These are phyloP conservation scores for Saccharomycopsis babjevae DNA, from an alignment of 805 yeast species.

Conservation along the genomic window DNA sequence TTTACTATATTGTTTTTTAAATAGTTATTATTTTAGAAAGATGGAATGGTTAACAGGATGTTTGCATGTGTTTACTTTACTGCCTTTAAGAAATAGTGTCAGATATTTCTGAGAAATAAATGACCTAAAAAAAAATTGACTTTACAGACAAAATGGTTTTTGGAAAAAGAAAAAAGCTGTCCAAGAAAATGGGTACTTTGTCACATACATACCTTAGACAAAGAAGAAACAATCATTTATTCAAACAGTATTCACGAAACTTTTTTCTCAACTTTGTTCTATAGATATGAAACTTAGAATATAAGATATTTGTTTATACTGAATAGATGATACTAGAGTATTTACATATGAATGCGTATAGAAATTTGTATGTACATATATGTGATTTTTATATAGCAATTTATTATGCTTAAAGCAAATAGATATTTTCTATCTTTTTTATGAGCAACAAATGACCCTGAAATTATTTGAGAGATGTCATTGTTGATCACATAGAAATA, in stretches of 20 bases:
- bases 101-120: background rate
- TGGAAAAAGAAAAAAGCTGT: slow-evolving; percentile 24
- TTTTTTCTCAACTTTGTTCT: no score
- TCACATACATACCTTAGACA: background rate
- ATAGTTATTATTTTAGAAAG: background rate
- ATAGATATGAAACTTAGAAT: no score
- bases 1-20: no score
- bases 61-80: background rate
- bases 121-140: background rate
- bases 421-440: background rate
- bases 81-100: background rate
- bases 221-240: no score
- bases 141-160: background rate
- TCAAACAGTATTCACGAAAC: no score
- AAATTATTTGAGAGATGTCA: background rate
- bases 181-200: background rate
- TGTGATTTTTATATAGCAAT: background rate
- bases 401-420: background rate
- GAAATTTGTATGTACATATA: background rate
- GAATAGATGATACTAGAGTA: background rate
- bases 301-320: background rate
- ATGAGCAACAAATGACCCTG: background rate
- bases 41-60: background rate
- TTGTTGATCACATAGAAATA: background rate
- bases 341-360: background rate